phyloP scores from a whole-genome alignment of 805 yeast genomes.

The Myxozyma geophila region DNA sequence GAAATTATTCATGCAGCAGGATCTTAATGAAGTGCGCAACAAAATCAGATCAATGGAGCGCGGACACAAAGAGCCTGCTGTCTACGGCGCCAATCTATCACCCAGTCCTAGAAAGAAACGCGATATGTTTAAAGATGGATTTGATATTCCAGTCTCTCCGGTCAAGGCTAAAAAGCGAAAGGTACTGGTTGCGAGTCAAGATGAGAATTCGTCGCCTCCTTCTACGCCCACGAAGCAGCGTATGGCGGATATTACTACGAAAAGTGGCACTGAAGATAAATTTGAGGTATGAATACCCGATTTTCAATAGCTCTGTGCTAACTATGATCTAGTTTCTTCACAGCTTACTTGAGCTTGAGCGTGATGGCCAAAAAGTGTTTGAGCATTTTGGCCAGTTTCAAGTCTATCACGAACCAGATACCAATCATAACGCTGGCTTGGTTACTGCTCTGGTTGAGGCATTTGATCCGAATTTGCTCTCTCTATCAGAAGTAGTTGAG shows the following conservation, averaged over 20 bases:
- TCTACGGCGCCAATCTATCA: conserved; percentile 2
- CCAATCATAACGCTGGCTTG: too few species aligned
- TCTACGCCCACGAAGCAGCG: neutral
- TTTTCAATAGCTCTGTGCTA: too few species aligned
- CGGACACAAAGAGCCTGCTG: conserved; percentile 2
- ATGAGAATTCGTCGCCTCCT: neutral
- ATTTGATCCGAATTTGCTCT: too few species aligned
- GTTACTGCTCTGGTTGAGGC: too few species aligned
- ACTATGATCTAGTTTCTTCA: too few species aligned
- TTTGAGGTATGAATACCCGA: too few species aligned
- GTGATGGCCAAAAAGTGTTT: too few species aligned
- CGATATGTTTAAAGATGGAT: conserved; percentile 43
- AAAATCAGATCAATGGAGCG: conserved; percentile 28
- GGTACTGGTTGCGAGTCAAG: neutral
- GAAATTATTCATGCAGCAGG: conserved; percentile 58
- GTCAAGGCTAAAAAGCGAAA: conserved; percentile 6
- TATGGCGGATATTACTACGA: neutral
- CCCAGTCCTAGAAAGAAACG: conserved; percentile 22
- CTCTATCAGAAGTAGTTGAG: too few species aligned
- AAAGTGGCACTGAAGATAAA: neutral
- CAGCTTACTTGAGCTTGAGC: too few species aligned
- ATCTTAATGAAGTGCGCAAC: conserved; percentile 47
- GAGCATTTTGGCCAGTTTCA: too few species aligned
- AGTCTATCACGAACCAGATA: too few species aligned
- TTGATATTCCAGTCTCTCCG: conserved; percentile 38